Conservation (phyloP, 1,284 basidiomycete genomes). For the Apiotrichum akiyoshidainum region DNA sequence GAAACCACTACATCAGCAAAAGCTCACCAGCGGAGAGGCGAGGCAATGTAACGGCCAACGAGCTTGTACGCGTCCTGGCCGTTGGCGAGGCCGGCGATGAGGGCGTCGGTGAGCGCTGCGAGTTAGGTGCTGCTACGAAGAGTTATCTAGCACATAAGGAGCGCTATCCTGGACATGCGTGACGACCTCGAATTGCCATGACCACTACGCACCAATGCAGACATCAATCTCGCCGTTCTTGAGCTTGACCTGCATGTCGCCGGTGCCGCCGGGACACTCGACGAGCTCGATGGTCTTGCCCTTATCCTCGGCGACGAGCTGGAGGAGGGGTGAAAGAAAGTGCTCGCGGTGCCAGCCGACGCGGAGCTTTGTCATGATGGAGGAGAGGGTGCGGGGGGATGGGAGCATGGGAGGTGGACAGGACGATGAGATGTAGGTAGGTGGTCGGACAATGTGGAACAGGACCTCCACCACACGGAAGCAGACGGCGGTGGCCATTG, state of each 20-base stretch:
- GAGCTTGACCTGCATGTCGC: slow-evolving; percentile 79
- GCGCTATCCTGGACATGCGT: no score
- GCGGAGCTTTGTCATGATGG: slow-evolving; percentile 16
- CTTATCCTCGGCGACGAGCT: slow-evolving; percentile 58
- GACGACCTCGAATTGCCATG: no score
- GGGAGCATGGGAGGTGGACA: not conserved
- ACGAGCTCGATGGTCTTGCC: slow-evolving; percentile 73
- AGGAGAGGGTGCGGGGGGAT: not conserved
- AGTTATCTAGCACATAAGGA: no score
- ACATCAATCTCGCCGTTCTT: slow-evolving; percentile 83
- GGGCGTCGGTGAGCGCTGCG: slow-evolving; percentile 79
- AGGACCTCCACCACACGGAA: no score
- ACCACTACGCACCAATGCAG: slow-evolving; percentile 63
- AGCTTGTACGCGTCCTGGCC: slow-evolving; percentile 83
- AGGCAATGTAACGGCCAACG: slow-evolving; percentile 86
- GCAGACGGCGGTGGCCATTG: no score
- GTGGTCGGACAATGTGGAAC: no score
- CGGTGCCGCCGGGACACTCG: slow-evolving; percentile 91
- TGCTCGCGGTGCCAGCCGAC: slow-evolving; percentile 72
- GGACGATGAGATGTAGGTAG: not conserved
- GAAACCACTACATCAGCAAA: not conserved
- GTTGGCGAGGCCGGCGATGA: slow-evolving; percentile 89
- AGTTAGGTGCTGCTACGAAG: not conserved
- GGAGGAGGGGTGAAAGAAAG: slow-evolving; percentile 83
- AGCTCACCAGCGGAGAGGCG: slow-evolving; percentile 75